Conservation (phyloP, 805 yeast genomes). For the Jamesozyma gamospora region DNA sequence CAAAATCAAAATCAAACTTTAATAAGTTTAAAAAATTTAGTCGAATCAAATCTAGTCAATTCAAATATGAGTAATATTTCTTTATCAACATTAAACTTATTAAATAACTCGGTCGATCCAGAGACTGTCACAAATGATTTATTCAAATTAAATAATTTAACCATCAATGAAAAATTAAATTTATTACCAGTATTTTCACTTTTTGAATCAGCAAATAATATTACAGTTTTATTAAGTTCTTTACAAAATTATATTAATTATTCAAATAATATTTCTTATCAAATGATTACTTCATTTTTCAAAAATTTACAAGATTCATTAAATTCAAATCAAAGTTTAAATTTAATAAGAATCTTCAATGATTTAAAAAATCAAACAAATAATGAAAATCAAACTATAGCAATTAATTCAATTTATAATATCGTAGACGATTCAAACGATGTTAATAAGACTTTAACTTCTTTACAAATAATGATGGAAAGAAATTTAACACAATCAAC, state of each 20-base stretch:
- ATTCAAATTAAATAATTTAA: slow-evolving; percentile 17
- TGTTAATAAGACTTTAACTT: slow-evolving; percentile 13
- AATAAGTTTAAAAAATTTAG: slow-evolving; percentile 13
- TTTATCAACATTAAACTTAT: slow-evolving; percentile 13
- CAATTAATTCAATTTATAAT: slow-evolving; percentile 15
- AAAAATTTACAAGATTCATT: slow-evolving; percentile 9
- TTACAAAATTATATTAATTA: slow-evolving; percentile 12
- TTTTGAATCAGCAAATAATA: slow-evolving; percentile 15
- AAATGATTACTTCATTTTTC: slow-evolving; percentile 11
- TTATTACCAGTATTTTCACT: slow-evolving; percentile 21
- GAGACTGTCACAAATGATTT: slow-evolving; percentile 18
- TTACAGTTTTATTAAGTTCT: slow-evolving; percentile 14
- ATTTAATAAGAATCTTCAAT: slow-evolving; percentile 6
- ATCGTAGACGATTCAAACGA: slow-evolving; percentile 13
- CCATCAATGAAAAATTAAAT: slow-evolving; percentile 14
- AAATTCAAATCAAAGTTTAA: slow-evolving; percentile 1
- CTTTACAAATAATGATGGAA: slow-evolving; percentile 10
- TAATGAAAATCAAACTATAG: slow-evolving; percentile 8
- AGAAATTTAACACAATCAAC: slow-evolving; percentile 16
- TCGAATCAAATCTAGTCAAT: slow-evolving; percentile 6
- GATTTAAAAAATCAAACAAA: slow-evolving; percentile 11
- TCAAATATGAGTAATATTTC: slow-evolving; percentile 6
- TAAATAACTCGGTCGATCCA: slow-evolving; percentile 17
- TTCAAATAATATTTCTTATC: slow-evolving; percentile 9
- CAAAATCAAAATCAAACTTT: slow-evolving; percentile 7